A percentile compares a stretch with the other conserved stretches of the same genome.
Evolutionary conservation across 352 stramenopile species (phyloP).

Genomic region (Globisporangium heterothallicum): DNA sequence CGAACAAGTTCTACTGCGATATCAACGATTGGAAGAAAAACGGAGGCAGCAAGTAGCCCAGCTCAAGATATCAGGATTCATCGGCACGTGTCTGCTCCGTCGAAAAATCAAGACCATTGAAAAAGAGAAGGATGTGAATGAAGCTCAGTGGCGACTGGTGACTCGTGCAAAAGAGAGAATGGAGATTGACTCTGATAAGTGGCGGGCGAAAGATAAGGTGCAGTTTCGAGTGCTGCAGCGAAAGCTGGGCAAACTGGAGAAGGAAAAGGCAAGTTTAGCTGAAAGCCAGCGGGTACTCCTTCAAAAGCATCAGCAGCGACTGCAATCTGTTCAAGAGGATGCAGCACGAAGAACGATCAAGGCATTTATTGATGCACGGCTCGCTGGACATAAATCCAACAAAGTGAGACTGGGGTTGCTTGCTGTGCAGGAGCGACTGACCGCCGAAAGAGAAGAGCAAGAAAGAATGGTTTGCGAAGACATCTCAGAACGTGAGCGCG

Average conservation of each 20-base stretch:
- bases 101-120: constrained; percentile 20
- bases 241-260: constrained; percentile 19
- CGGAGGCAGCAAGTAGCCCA: constrained; percentile 19
- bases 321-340: constrained; percentile 14
- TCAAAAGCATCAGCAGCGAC: constrained; percentile 12
- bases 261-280: neutral
- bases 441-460: constrained; percentile 28
- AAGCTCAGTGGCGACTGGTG: constrained; percentile 13
- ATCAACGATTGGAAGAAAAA: constrained; percentile 22
- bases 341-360: constrained; percentile 29
- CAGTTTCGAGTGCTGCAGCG: constrained; percentile 31
- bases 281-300: constrained; percentile 8
- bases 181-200: constrained; percentile 14
- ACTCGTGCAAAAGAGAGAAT: constrained; percentile 16
- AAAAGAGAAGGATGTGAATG: constrained; percentile 14
- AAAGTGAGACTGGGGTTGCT: constrained; percentile 13
- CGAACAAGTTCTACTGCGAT: constrained; percentile 22
- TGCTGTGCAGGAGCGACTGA: constrained; percentile 12
- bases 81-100: constrained; percentile 23
- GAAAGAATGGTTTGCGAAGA: constrained; percentile 37
- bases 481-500: constrained; percentile 17
- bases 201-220: constrained; percentile 17
- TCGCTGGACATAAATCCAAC: constrained; percentile 13
- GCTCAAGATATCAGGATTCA: constrained; percentile 37
- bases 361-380: constrained; percentile 23